phyloP scores from a whole-genome alignment of 768 basidiomycete species.

The Paxillus rubicundulus region DNA sequence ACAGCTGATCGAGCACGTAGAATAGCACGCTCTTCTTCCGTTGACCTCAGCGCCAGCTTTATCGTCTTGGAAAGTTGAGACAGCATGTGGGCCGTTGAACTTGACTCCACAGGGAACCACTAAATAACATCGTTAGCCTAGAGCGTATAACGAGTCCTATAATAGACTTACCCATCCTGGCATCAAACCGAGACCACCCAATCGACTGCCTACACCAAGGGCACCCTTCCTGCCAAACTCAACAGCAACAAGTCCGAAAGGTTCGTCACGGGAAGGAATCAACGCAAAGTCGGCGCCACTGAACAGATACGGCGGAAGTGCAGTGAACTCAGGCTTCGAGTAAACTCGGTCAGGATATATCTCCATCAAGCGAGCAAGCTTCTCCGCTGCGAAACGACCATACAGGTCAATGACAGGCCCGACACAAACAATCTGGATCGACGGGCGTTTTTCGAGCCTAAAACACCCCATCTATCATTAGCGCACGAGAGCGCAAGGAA shows the following conservation, averaged over 20 bases:
- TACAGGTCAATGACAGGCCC: slow-evolving; percentile 96
- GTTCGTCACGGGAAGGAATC: slow-evolving; percentile 95
- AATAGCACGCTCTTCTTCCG: slow-evolving; percentile 87
- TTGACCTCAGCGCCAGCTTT: slow-evolving; percentile 90
- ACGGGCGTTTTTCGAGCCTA: slow-evolving; percentile 82
- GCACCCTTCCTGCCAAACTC: slow-evolving; percentile 97
- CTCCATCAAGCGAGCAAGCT: slow-evolving; percentile 89
- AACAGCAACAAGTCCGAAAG: slow-evolving; percentile 93
- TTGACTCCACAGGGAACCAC: slow-evolving; percentile 98
- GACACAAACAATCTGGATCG: slow-evolving; percentile 84
- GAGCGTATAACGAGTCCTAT: background rate
- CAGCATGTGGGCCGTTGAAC: slow-evolving; percentile 88
- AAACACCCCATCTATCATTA: background rate
- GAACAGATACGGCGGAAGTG: slow-evolving; percentile 89
- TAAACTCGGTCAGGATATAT: slow-evolving; percentile 90
- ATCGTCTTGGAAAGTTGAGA: slow-evolving; percentile 93
- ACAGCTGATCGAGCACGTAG: slow-evolving; percentile 91
- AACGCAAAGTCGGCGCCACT: slow-evolving; percentile 94
- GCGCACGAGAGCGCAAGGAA: background rate
- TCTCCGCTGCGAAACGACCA: slow-evolving; percentile 93
- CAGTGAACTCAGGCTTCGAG: slow-evolving; percentile 97
- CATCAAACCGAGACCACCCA: slow-evolving; percentile 95
- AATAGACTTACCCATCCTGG: slow-evolving; percentile 83
- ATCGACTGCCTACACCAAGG: slow-evolving; percentile 89
- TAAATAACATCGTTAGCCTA: slow-evolving; percentile 25